A percentile compares a stretch with the other conserved stretches of the same genome.
These are phyloP conservation scores for Strigomonas galati DNA, from an alignment of 208 protist species.

Conservation along the genomic window DNA sequence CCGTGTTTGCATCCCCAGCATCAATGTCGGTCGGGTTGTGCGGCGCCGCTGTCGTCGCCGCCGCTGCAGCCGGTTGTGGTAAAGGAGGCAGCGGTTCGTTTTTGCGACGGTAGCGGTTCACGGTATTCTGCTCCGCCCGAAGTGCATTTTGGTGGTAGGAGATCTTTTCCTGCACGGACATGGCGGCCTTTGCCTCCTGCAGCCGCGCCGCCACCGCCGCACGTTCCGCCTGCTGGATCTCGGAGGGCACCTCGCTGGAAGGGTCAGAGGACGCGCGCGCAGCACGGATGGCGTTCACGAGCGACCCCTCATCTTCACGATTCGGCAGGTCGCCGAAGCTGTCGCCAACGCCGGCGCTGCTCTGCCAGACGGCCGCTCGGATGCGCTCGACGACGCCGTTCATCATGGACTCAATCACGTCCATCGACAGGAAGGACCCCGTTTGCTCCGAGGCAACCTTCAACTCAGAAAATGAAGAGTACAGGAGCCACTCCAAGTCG, in stretches of 20 bases:
- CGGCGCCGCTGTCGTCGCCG: not conserved
- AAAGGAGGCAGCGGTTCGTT: slow-evolving; percentile 38
- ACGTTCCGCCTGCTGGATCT: too few species aligned
- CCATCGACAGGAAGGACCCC: slow-evolving; percentile 34
- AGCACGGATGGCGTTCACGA: too few species aligned
- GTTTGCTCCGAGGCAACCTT: slow-evolving; percentile 44
- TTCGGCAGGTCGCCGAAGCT: not conserved
- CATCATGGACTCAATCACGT: slow-evolving; percentile 59
- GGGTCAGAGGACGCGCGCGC: too few species aligned
- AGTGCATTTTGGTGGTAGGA: slow-evolving; percentile 47
- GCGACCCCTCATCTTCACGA: too few species aligned
- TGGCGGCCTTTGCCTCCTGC: not conserved
- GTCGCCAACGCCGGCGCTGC: not conserved
- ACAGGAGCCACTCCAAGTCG: slow-evolving; percentile 77
- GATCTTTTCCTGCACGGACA: slow-evolving; percentile 44
- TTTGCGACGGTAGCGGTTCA: slow-evolving; percentile 40
- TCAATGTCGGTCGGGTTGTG: slow-evolving; percentile 2
- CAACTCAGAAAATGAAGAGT: slow-evolving; percentile 73
- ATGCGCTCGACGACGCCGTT: slow-evolving; percentile 64
- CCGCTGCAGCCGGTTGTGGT: slow-evolving; percentile 13
- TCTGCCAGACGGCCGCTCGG: slow-evolving; percentile 9
- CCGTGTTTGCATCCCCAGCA: slow-evolving; percentile 15
- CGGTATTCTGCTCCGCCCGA: slow-evolving; percentile 49
- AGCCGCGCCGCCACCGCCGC: too few species aligned
- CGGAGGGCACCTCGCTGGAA: too few species aligned